Base-by-base conservation (phyloP, 2,329 filamentous ascomycete genomes). In the Chaetomium sp. region DNA sequence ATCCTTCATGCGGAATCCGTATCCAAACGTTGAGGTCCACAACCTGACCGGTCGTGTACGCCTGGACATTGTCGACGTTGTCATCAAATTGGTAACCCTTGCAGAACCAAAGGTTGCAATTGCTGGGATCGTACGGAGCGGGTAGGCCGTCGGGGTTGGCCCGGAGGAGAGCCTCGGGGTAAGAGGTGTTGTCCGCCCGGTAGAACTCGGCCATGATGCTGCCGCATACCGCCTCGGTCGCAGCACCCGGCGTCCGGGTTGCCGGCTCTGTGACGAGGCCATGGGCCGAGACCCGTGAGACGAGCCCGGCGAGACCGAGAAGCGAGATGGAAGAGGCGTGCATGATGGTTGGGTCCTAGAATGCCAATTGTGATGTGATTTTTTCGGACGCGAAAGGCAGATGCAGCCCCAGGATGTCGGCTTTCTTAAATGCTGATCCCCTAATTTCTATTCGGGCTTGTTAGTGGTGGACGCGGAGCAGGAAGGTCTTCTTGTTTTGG, bases 1-100 rank as follows among this genome's bases (percentile, higher is more conserved):
- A 66, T 57, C 76, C 76, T 50, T 65, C 69, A 66, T 79, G 76
- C 4, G 76, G 74, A 56, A 76, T 74, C 32, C 71, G 69, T 51
- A 79, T 75, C 36, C 68, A 70, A 40, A 78, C 70, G 38, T 68
- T 67, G 50, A 78, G 67, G 63, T 70, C 65, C 52, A 79, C 68
- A 2, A 60, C 66, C 62, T 77, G 65, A n/a, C 76, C 76, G 4
- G 74, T 61, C n/a, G 62, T 62, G 64, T 70, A 74, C 33, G 51
- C 45, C 65, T 72, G 69, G 53, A 72, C 70, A 59, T 69, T 66
- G 58, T 62, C 68, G 11, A 53, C 57, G 67, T 73, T 73, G 68
- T 74, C 72, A 52, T 52, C 71, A 60, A 70, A 72, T 62, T 73
- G 71, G 60, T 68, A 67, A 40, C 72, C 72, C 52, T 66, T 67